These are phyloP conservation scores for Linum tenue DNA, from an alignment of 345 rosid genomes.

Conservation along the genomic window DNA sequence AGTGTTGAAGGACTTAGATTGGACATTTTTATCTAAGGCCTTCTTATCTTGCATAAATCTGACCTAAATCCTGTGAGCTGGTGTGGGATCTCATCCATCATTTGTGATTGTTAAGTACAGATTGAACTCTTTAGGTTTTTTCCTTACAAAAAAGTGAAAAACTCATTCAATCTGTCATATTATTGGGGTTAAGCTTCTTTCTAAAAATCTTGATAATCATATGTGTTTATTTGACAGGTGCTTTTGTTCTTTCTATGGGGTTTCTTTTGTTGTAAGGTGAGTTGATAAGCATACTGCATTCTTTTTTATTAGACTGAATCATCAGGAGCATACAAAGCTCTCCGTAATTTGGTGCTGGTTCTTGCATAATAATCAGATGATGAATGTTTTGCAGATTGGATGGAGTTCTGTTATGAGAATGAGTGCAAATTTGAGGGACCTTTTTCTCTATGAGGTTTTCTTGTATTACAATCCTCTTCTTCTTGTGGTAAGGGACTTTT, in stretches of 20 bases:
- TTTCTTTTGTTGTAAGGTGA: slow-evolving; percentile 83
- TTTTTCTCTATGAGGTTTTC: slow-evolving; percentile 86
- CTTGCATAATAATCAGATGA: not conserved
- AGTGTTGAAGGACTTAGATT: not conserved
- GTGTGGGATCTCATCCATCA: too few species aligned
- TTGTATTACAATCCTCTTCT: slow-evolving; percentile 95
- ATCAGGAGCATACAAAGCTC: not conserved
- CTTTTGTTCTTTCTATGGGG: slow-evolving; percentile 63
- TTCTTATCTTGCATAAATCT: not conserved
- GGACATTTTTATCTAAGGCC: not conserved
- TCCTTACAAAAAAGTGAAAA: too few species aligned
- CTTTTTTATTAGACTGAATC: not conserved
- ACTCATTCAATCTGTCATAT: not conserved
- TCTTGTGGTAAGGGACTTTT: slow-evolving; percentile 61
- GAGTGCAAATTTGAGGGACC: slow-evolving; percentile 73
- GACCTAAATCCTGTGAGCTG: too few species aligned
- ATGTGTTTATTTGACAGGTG: slow-evolving; percentile 39
- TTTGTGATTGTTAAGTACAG: not conserved
- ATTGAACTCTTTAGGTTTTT: not conserved
- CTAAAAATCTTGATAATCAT: not conserved
- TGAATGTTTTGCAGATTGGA: slow-evolving; percentile 53
- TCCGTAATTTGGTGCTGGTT: slow-evolving; percentile 4
- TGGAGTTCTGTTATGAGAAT: slow-evolving; percentile 94
- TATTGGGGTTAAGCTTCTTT: not conserved
- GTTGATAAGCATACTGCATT: slow-evolving; percentile 12